phyloP scores from a whole-genome alignment of 2,329 filamentous ascomycete species.

The Epichloe brachyelytri region DNA sequence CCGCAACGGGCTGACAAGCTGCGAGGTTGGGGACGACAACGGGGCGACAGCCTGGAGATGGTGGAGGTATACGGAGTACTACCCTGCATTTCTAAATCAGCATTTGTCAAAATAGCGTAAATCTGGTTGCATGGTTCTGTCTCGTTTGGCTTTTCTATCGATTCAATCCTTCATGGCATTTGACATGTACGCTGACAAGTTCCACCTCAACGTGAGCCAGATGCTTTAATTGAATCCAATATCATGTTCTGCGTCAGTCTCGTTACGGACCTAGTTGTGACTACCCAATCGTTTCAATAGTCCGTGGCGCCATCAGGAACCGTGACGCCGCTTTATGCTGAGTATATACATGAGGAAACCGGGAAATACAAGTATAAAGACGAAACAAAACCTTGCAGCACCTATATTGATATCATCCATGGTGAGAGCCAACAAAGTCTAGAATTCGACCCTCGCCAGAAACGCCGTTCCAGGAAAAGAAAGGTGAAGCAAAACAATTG shows the following conservation, averaged over 20 bases:
- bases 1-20: not conserved
- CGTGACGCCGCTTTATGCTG: constrained; percentile 3
- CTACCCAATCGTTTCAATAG: not conserved
- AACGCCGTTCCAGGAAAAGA: not conserved
- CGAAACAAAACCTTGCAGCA: not conserved
- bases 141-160: too few relatives aligned
- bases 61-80: too few relatives aligned
- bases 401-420: not conserved
- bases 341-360: not conserved
- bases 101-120: too few relatives aligned
- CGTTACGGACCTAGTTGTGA: not conserved
- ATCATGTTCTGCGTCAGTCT: not conserved
- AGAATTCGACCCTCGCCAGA: not conserved
- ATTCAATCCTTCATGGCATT: too few relatives aligned
- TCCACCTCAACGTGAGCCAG: too few relatives aligned
- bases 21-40: not conserved
- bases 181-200: too few relatives aligned
- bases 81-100: too few relatives aligned
- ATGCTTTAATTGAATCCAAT: not conserved
- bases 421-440: not conserved
- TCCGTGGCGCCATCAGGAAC: not conserved
- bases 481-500: not conserved
- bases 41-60: not conserved
- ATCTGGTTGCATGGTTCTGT: too few relatives aligned
- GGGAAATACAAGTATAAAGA: not conserved